These are phyloP conservation scores for Brassica napus DNA, from an alignment of 345 rosid genomes.

Conservation along the genomic window Da-Ae NC_063434.1:10121001-10121500, in stretches of 20 bases:
- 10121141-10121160: no score
- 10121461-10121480: conserved; percentile 24
- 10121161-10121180: no score
- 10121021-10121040: no score
- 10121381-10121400: conserved; percentile 70
- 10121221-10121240: conserved; percentile 31
- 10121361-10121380: conserved; percentile 49
- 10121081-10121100: no score
- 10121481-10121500: conserved; percentile 33
- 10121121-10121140: no score
- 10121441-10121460: background rate
- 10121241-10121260: conserved; percentile 22
- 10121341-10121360: conserved; percentile 34
- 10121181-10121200: no score
- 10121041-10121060: no score
- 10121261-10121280: conserved; percentile 18
- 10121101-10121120: no score
- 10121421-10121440: background rate
- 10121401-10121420: conserved; percentile 44
- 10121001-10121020: no score
- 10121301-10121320: conserved; percentile 55
- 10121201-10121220: conserved; percentile 23
- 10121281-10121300: conserved; percentile 73
- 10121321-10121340: conserved; percentile 46
- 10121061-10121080: no score